Conservation (phyloP, 352 stramenopile species). For the Albugo candida region DNA sequence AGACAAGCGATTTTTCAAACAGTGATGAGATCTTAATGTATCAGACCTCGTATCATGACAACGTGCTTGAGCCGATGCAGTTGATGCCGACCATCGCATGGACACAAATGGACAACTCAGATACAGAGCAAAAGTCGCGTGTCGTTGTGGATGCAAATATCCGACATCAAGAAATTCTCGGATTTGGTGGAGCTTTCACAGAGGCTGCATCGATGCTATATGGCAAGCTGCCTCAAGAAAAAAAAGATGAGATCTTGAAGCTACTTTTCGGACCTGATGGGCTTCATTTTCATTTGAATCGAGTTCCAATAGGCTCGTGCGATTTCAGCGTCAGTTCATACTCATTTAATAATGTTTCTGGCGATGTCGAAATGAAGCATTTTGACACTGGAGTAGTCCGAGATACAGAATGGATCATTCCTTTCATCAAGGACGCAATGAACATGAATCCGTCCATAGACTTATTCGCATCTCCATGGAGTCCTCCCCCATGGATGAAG, state of each 20-base stretch:
- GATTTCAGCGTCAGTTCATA: conserved; percentile 81
- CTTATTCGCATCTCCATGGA: conserved; percentile 79
- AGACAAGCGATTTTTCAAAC: too few relatives aligned
- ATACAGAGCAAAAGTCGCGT: too few relatives aligned
- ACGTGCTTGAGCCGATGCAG: too few relatives aligned
- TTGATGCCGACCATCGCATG: too few relatives aligned
- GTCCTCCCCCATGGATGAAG: conserved; percentile 80
- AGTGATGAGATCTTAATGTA: too few relatives aligned
- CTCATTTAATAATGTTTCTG: conserved; percentile 63
- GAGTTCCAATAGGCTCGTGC: conserved; percentile 80
- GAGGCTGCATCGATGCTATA: conserved; percentile 82
- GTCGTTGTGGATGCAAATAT: too few relatives aligned
- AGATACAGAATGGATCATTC: conserved; percentile 69
- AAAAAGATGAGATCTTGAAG: conserved; percentile 70
- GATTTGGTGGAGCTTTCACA: conserved; percentile 86
- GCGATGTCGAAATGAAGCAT: conserved; percentile 44
- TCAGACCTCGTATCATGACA: too few relatives aligned
- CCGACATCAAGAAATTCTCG: conserved; percentile 59
- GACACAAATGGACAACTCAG: too few relatives aligned
- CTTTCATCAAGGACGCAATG: conserved; percentile 56
- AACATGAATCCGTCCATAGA: conserved; percentile 49
- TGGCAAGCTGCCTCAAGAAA: conserved; percentile 38
- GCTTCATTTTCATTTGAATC: conserved; percentile 72
- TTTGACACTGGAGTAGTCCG: conserved; percentile 63
- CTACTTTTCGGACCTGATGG: conserved; percentile 77